These are phyloP conservation scores for Hypoxylon cercidicola DNA, from an alignment of 495 filamentous ascomycete species.

Conservation along the genomic window DNA sequence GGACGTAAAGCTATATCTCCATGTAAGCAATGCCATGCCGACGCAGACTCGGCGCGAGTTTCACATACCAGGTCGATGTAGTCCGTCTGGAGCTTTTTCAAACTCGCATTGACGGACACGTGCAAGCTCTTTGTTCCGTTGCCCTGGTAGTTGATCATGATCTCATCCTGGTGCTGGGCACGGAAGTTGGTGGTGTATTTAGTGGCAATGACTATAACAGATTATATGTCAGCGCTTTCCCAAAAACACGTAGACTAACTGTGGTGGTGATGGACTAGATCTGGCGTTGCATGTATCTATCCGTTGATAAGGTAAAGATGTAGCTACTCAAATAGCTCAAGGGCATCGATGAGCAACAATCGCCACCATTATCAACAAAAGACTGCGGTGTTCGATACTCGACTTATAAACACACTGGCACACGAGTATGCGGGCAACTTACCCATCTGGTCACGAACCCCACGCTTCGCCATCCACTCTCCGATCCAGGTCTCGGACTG, in stretches of 20 bases:
- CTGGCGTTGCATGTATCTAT: too few species aligned
- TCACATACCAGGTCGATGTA: constrained; percentile 69
- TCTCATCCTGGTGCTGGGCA: constrained; percentile 49
- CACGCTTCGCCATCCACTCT: constrained; percentile 72
- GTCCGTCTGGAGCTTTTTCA: constrained; percentile 70
- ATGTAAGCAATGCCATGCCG: constrained; percentile 8
- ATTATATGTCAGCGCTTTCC: constrained; percentile 5
- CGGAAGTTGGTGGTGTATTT: constrained; percentile 69
- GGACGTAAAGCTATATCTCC: constrained; percentile 58
- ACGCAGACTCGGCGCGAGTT: background rate
- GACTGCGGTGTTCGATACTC: too few species aligned
- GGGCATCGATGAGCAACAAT: too few species aligned
- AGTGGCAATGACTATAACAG: constrained; percentile 68
- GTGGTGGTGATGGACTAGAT: too few species aligned
- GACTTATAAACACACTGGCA: background rate
- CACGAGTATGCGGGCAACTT: constrained; percentile 7
- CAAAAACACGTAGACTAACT: background rate
- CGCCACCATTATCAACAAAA: too few species aligned
- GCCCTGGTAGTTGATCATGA: constrained; percentile 67
- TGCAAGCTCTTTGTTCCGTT: constrained; percentile 70
- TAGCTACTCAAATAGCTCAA: too few species aligned
- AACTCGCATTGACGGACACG: constrained; percentile 60
- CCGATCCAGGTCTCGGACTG: constrained; percentile 79
- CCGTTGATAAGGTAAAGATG: background rate
- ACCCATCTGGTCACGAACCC: constrained; percentile 54